phyloP scores from a whole-genome alignment of 73 alveolate species.

The Paramecium bursaria region DNA sequence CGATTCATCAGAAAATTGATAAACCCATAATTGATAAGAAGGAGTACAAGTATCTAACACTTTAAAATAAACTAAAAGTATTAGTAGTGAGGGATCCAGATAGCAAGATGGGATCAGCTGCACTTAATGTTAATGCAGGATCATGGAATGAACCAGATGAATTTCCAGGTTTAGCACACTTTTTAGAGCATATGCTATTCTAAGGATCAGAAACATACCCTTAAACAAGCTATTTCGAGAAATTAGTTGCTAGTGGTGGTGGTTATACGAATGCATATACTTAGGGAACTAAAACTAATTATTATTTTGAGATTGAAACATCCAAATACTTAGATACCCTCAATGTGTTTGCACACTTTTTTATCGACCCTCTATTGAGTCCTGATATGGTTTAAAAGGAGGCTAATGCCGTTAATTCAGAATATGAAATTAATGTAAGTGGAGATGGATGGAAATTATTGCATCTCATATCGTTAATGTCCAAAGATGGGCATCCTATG shows the following conservation, averaged over 20 bases:
- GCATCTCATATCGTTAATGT: not conserved
- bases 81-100: conserved; percentile 72
- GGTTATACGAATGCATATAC: conserved; percentile 67
- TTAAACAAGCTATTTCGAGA: conserved; percentile 35
- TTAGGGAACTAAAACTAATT: conserved; percentile 42
- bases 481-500: conserved; percentile 19
- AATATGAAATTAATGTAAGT: conserved; percentile 30
- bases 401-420: conserved; percentile 64
- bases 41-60: conserved; percentile 14
- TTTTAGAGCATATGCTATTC: conserved; percentile 77
- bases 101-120: conserved; percentile 75
- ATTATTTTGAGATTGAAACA: conserved; percentile 17
- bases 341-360: conserved; percentile 58
- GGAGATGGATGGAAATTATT: conserved; percentile 59
- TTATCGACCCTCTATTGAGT: conserved; percentile 60
- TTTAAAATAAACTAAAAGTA: conserved; percentile 67
- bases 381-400: conserved; percentile 49
- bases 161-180: conserved; percentile 78
- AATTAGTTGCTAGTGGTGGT: conserved; percentile 24
- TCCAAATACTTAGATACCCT: conserved; percentile 11
- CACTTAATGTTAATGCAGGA: conserved; percentile 81
- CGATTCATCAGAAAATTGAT: conserved; percentile 25
- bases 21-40: conserved; percentile 54
- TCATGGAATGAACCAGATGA: conserved; percentile 72
- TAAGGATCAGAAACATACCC: conserved; percentile 70